Base-by-base conservation (phyloP, 176 grass and related monocot species). In the Oryza meyeriana region DNA sequence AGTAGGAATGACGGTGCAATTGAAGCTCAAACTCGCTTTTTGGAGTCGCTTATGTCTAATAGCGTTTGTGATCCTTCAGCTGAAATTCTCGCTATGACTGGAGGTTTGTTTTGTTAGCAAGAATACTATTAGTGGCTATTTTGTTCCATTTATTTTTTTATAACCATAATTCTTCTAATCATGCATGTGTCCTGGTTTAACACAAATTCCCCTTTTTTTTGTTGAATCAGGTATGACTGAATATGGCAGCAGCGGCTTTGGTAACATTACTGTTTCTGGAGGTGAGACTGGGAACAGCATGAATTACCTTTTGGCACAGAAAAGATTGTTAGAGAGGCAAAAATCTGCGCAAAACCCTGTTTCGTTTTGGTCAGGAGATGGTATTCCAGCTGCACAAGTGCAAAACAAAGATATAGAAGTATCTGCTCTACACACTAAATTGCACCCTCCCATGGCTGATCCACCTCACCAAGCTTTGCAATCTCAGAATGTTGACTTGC, bases 1-100 rank as follows among this genome's bases (percentile, higher is more conserved):
- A 77, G 66, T 79, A 74, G 47, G 85, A 87, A 83, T 66, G 87
- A 81, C 27, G 57, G 22, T 94, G 74, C 82, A 61, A 72, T 87
- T 86, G 91, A 95, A 77, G 75, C 87, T 71, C 93, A 96, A 52
- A 99, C 88, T 90, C 97, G 85, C 61, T 99, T 95, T 69, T 70
- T 96, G 30, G 97, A 99, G 69, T 99, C 97, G 18, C 85, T 99
- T 78, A 99, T 95, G 93, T 91, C 93, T 70, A 90, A 79, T 92
- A 94, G 35, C 76, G 65, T 79, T 36, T 75, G 45, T 25, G 83
- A 82, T 83, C 72, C 78, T 74, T 69, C 81, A 31, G 62, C 55
- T 34, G 87, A 89, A 77, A 76, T 71, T 59, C 77, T 81, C 8
- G 47, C 88, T 73, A 71, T 85, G 35, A 71, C 77, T 84, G 86